Percentiles rank a stretch among this genome's conserved stretches.
Conservation (phyloP, 2,329 filamentous ascomycete genomes). For the Bretziella fagacearum region DNA sequence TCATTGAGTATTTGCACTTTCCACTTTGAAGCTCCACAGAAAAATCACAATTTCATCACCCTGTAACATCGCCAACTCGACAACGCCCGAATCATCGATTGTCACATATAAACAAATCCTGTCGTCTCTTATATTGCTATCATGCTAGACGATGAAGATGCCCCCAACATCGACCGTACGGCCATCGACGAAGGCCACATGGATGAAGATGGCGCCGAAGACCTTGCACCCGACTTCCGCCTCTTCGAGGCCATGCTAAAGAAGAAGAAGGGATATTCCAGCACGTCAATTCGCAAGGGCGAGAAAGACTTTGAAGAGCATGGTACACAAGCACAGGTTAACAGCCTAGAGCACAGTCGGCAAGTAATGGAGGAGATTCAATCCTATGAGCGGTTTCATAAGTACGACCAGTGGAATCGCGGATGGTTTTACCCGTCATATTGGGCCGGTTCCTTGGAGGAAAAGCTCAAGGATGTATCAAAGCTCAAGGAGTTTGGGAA, state of each 20-base stretch:
- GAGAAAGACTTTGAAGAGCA: slow-evolving; percentile 97
- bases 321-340: slow-evolving; percentile 65
- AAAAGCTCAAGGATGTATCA: slow-evolving; percentile 14
- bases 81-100: not conserved
- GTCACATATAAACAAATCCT: not conserved
- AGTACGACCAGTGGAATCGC: slow-evolving; percentile 45
- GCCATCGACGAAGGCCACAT: slow-evolving; percentile 18
- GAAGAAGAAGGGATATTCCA: slow-evolving; percentile 35
- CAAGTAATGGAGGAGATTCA: slow-evolving; percentile 81
- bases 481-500: slow-evolving; percentile 12
- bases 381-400: slow-evolving; percentile 57
- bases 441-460: slow-evolving; percentile 23
- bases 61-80: not conserved
- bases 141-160: slow-evolving; percentile 29
- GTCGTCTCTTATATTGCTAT: not conserved
- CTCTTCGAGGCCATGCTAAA: slow-evolving; percentile 41
- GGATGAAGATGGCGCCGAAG: slow-evolving; percentile 47
- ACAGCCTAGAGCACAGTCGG: slow-evolving; percentile 62
- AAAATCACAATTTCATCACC: not conserved
- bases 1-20: not conserved
- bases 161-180: slow-evolving; percentile 18
- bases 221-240: slow-evolving; percentile 76
- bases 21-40: not conserved
- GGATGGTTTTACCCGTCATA: slow-evolving; percentile 58
- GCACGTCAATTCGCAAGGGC: slow-evolving; percentile 66